Conservation (phyloP, 2,329 filamentous ascomycete species). For the Shiraia bambusicola region DNA sequence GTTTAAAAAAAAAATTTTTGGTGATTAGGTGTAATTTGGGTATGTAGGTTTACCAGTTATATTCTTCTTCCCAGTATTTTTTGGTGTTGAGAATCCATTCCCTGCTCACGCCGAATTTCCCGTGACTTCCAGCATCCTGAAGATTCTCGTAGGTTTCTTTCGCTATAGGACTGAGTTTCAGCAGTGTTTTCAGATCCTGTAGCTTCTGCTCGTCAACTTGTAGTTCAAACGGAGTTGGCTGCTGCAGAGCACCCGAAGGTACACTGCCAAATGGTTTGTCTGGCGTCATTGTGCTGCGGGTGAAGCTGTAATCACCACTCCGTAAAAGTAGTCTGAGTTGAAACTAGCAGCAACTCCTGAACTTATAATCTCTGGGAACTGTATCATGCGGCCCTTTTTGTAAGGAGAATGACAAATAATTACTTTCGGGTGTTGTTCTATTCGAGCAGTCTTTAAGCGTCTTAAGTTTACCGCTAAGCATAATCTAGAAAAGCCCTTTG, state of each 20-base stretch:
- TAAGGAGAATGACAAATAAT: no score
- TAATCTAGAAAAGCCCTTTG: not conserved
- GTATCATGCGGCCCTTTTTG: no score
- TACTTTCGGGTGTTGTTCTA: not conserved
- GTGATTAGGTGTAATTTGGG: not conserved
- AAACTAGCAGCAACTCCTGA: no score
- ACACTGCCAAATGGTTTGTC: conserved; percentile 17
- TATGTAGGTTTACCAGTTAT: conserved; percentile 34
- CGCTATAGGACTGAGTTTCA: conserved; percentile 32
- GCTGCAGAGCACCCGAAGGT: conserved; percentile 16
- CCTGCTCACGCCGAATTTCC: conserved; percentile 34
- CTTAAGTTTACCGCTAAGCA: not conserved
- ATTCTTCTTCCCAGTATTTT: conserved; percentile 31
- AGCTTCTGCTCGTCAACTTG: conserved; percentile 31
- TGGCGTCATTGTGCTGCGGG: conserved; percentile 16
- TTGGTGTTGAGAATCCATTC: conserved; percentile 36
- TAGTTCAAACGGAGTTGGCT: conserved; percentile 27
- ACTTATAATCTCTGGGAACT: no score
- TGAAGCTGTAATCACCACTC: not conserved
- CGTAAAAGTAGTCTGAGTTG: not conserved
- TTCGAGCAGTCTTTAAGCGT: conserved; percentile 2
- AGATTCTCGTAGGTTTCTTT: conserved; percentile 35
- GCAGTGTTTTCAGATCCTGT: conserved; percentile 31
- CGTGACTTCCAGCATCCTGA: conserved; percentile 26
- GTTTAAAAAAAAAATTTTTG: not conserved